Evolutionary conservation across 352 stramenopile genomes (phyloP).

Genomic region (Achlya hypogyna): DNA sequence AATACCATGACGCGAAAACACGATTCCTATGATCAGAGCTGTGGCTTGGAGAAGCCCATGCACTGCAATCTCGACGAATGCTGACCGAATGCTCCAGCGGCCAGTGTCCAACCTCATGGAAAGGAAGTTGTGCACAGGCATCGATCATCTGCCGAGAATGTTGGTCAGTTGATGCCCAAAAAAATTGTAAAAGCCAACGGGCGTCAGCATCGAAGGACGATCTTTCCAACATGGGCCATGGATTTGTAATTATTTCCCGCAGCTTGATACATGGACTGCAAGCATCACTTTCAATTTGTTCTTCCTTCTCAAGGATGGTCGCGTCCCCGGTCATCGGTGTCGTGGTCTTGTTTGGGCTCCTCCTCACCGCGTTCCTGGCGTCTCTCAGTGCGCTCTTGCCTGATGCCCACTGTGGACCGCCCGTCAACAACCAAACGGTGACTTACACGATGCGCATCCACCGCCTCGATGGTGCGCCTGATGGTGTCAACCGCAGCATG

Average conservation of each 20-base stretch:
- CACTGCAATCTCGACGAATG: not conserved
- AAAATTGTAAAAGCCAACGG: not conserved
- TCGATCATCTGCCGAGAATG: not conserved
- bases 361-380: not conserved
- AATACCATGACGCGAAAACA: too few species aligned
- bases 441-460: conserved; percentile 4
- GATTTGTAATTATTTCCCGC: not conserved
- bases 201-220: not conserved
- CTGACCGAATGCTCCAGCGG: too few species aligned
- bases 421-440: not conserved
- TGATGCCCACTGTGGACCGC: not conserved
- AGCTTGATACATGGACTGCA: not conserved
- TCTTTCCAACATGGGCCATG: not conserved
- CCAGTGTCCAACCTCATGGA: not conserved
- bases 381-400: not conserved
- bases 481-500: conserved; percentile 1
- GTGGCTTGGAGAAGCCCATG: too few species aligned
- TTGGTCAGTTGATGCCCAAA: not conserved
- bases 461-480: not conserved
- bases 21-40: too few species aligned
- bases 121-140: not conserved
- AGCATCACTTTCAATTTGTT: not conserved
- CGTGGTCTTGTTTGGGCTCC: not conserved
- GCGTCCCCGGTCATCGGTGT: not conserved
- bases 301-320: not conserved